Evolutionary conservation across 768 basidiomycete species (phyloP).

Genomic region (Royoungia palumana): DNA sequence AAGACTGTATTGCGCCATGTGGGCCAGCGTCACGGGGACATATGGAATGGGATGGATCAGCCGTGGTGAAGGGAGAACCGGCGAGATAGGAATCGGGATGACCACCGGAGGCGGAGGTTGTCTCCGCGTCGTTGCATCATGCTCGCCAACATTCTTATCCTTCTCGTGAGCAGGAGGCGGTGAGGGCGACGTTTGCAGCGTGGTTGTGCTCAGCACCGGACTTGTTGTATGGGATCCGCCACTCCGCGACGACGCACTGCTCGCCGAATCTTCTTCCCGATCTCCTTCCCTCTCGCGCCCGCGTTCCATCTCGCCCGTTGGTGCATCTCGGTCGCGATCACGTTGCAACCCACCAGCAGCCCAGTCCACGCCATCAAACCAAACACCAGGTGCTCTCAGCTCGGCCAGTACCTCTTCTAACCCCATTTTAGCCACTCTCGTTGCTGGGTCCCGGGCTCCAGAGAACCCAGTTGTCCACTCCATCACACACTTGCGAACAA

Average conservation of each 20-base stretch:
- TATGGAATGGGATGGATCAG: conserved; percentile 67
- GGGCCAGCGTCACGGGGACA: conserved; percentile 53
- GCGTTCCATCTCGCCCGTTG: conserved; percentile 17
- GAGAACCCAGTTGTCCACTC: conserved; percentile 49
- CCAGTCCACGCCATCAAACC: conserved; percentile 78
- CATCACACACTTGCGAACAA: conserved; percentile 63
- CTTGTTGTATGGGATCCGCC: conserved; percentile 61
- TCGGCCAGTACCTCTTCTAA: conserved; percentile 58
- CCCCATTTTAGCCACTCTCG: conserved; percentile 52
- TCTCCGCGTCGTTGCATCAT: conserved; percentile 10
- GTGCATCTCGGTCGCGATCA: conserved; percentile 39
- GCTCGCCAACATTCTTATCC: conserved; percentile 32
- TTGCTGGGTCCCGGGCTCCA: conserved; percentile 49
- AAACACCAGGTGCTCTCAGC: conserved; percentile 55
- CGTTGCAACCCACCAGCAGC: conserved; percentile 23
- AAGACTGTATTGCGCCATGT: conserved; percentile 54
- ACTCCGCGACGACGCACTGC: conserved; percentile 45
- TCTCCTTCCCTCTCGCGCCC: conserved; percentile 36
- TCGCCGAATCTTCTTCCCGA: conserved; percentile 48
- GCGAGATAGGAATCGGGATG: conserved; percentile 46
- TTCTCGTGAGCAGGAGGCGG: conserved; percentile 53
- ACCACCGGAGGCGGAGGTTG: conserved; percentile 28
- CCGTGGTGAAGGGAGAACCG: conserved; percentile 58
- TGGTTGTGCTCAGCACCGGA: conserved; percentile 70
- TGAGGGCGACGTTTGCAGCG: conserved; percentile 74